Percentiles rank a stretch among this genome's conserved stretches.
These are phyloP conservation scores for Tolypocladium paradoxum DNA, from an alignment of 2,329 filamentous ascomycete genomes.

Conservation along the genomic window DNA sequence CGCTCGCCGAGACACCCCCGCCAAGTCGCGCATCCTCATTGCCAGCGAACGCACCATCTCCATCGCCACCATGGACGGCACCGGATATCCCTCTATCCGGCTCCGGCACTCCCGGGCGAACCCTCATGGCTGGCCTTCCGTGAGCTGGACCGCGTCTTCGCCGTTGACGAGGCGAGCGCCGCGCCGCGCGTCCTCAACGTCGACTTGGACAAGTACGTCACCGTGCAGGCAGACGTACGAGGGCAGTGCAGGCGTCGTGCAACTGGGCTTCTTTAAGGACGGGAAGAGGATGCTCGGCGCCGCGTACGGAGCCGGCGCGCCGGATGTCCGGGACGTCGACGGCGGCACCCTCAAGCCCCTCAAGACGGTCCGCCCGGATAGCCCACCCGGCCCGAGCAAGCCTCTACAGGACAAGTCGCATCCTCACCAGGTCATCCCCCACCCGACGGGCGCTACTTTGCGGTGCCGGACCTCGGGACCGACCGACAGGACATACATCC, in stretches of 20 bases:
- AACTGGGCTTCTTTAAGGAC: conserved; percentile 34
- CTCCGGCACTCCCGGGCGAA: no score
- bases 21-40: conserved; percentile 10
- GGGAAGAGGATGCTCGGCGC: conserved; percentile 33
- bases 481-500: conserved; percentile 33
- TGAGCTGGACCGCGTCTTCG: conserved; percentile 29
- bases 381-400: conserved; percentile 20
- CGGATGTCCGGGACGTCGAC: conserved; percentile 36
- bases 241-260: conserved; percentile 33
- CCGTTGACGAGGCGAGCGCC: conserved; percentile 34
- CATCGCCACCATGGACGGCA: neutral
- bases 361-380: conserved; percentile 25
- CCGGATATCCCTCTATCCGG: no score
- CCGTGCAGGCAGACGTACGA: conserved; percentile 15
- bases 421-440: conserved; percentile 37
- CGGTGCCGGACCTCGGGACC: conserved; percentile 39
- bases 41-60: conserved; percentile 19
- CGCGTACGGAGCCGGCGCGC: conserved; percentile 26
- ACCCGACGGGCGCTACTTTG: conserved; percentile 37
- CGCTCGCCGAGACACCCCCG: no score
- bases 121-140: conserved; percentile 37
- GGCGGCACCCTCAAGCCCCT: conserved; percentile 24
- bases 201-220: conserved; percentile 18
- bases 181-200: conserved; percentile 28
- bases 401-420: conserved; percentile 23